A percentile compares a stretch with the other conserved stretches of the same genome.
phyloP scores from a whole-genome alignment of 345 rosid genomes.

The Atalantia buxifolia region DNA sequence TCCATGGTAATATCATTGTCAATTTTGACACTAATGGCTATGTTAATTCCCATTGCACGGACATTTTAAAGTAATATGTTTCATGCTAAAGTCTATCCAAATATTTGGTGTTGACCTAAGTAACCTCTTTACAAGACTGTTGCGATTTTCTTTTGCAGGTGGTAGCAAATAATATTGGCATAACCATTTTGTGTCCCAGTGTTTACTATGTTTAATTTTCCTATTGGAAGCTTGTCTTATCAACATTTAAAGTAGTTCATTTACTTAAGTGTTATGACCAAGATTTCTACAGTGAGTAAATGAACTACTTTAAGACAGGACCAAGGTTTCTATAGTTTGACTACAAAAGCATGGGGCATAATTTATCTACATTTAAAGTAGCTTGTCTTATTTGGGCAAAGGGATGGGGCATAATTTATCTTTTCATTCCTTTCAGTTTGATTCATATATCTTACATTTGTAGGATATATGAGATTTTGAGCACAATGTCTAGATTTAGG shows the following conservation, averaged over 20 bases:
- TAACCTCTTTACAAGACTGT: too few relatives aligned
- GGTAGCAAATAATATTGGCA: background rate
- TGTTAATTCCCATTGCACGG: background rate
- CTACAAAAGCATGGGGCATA: too few relatives aligned
- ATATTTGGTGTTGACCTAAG: too few relatives aligned
- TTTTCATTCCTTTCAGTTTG: background rate
- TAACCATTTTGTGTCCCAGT: background rate
- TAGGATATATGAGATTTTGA: background rate
- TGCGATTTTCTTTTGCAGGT: background rate
- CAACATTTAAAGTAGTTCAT: background rate
- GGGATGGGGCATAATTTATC: background rate
- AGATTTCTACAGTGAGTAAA: background rate
- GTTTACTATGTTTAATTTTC: background rate
- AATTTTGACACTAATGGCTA: background rate
- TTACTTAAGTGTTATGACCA: background rate
- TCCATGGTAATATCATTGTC: background rate
- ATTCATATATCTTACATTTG: background rate
- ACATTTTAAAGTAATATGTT: too few relatives aligned
- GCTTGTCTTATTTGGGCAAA: background rate
- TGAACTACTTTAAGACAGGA: too few relatives aligned
- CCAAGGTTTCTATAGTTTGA: too few relatives aligned
- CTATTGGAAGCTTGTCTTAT: background rate
- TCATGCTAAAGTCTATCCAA: background rate
- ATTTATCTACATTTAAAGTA: too few relatives aligned
- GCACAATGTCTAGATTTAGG: background rate